phyloP scores from a whole-genome alignment of 495 filamentous ascomycete species.

The Choiromyces venosus region DNA sequence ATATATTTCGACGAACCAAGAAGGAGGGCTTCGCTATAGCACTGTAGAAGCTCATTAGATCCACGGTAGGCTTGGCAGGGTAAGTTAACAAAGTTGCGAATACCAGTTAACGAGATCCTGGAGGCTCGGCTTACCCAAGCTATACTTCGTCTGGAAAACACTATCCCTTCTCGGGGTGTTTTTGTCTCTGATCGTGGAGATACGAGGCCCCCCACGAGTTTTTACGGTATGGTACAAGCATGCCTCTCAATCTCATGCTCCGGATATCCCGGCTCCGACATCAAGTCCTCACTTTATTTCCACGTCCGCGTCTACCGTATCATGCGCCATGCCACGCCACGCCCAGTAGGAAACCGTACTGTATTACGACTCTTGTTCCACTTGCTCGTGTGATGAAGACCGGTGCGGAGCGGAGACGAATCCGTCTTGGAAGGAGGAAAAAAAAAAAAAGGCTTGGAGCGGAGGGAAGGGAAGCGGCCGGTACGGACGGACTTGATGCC shows the following conservation, averaged over 20 bases:
- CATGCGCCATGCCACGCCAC: background rate
- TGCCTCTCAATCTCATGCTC: background rate
- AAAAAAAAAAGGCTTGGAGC: background rate
- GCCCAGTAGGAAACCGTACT: background rate
- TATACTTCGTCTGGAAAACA: too few relatives aligned
- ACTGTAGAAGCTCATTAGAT: too few relatives aligned
- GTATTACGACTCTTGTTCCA: background rate
- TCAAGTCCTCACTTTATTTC: background rate
- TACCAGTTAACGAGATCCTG: too few relatives aligned
- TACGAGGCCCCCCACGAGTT: too few relatives aligned
- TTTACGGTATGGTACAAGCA: background rate
- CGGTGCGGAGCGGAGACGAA: background rate
- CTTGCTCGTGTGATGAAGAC: background rate
- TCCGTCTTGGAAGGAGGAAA: background rate
- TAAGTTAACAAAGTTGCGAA: too few relatives aligned
- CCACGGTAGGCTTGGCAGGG: too few relatives aligned
- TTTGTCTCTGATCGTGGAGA: background rate
- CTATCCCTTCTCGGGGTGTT: too few relatives aligned
- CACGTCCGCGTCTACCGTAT: background rate
- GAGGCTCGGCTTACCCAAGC: too few relatives aligned
- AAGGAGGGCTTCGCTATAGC: too few relatives aligned
- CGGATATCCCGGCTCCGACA: background rate
- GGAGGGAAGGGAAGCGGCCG: background rate
- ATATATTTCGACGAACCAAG: too few relatives aligned
- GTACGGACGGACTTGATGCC: background rate